Evolutionary conservation across 345 rosid genomes (phyloP).

Genomic region (Capsella bursapastoris): DNA sequence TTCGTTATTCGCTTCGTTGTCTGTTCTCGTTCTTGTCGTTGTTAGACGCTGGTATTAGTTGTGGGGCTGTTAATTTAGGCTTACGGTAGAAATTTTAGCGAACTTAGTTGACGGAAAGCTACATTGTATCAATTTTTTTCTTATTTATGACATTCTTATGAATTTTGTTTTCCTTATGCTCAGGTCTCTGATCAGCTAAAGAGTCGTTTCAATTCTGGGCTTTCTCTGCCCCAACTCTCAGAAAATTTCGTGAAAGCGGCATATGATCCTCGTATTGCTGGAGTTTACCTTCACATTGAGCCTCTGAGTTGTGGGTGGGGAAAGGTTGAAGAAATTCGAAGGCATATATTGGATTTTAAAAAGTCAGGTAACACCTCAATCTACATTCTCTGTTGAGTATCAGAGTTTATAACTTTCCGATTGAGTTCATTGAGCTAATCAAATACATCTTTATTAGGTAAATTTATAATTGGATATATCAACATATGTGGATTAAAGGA

Average conservation of each 20-base stretch:
- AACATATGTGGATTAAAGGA: constrained; percentile 85
- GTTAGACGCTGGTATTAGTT: neutral
- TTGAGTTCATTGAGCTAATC: constrained; percentile 26
- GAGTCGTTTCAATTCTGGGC: constrained; percentile 86
- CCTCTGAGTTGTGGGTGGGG: constrained; percentile 92
- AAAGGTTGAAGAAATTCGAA: constrained; percentile 87
- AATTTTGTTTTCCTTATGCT: constrained; percentile 36
- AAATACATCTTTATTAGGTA: constrained; percentile 54
- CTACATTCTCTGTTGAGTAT: constrained; percentile 2
- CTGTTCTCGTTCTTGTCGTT: constrained; percentile 9
- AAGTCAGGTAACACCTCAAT: constrained; percentile 68
- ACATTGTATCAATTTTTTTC: neutral
- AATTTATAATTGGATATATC: constrained; percentile 76
- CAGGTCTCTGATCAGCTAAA: constrained; percentile 96
- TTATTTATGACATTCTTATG: no score
- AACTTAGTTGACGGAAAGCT: neutral
- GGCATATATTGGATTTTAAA: constrained; percentile 84
- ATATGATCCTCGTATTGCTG: constrained; percentile 90
- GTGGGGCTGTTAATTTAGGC: neutral
- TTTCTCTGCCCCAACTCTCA: constrained; percentile 84
- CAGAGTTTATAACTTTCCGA: neutral
- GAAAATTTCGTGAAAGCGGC: constrained; percentile 92
- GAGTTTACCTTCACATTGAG: constrained; percentile 87
- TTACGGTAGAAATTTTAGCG: neutral
- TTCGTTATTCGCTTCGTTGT: constrained; percentile 4